phyloP scores from a whole-genome alignment of 495 filamentous ascomycete species.

The Rostrohypoxylon terebratum region DNA sequence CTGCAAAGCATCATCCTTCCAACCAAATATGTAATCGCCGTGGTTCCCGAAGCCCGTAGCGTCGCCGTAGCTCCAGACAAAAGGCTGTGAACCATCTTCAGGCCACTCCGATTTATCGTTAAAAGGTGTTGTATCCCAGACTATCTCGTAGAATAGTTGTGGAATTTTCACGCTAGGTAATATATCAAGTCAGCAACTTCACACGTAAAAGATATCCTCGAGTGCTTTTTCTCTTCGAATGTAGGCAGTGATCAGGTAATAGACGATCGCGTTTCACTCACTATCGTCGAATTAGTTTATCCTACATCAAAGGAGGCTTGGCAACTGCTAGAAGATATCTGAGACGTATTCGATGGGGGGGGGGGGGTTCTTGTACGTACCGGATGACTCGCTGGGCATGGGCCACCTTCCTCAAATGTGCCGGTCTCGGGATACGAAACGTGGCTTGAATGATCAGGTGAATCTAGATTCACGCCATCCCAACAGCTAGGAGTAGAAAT shows the following conservation, averaged over 20 bases:
- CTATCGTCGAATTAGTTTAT: background rate
- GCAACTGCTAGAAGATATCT: background rate
- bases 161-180: conserved; percentile 43
- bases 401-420: conserved; percentile 48
- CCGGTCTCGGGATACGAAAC: conserved; percentile 47
- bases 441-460: conserved; percentile 41
- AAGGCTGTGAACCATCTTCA: conserved; percentile 56
- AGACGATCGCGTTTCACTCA: background rate
- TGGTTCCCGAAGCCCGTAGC: conserved; percentile 44
- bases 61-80: conserved; percentile 59
- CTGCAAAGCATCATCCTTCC: conserved; percentile 48
- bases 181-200: background rate
- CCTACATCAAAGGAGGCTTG: background rate
- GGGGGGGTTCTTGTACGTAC: background rate
- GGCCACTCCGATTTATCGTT: conserved; percentile 57
- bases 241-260: background rate
- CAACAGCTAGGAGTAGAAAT: conserved; percentile 32
- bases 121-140: conserved; percentile 56
- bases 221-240: too few species aligned
- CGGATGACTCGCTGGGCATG: conserved; percentile 52
- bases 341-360: background rate
- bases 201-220: background rate
- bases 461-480: conserved; percentile 47
- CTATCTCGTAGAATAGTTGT: conserved; percentile 54
- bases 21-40: conserved; percentile 48